Evolutionary conservation across 805 yeast genomes (phyloP).

Genomic region (Wickerhamiella musiphila): DNA sequence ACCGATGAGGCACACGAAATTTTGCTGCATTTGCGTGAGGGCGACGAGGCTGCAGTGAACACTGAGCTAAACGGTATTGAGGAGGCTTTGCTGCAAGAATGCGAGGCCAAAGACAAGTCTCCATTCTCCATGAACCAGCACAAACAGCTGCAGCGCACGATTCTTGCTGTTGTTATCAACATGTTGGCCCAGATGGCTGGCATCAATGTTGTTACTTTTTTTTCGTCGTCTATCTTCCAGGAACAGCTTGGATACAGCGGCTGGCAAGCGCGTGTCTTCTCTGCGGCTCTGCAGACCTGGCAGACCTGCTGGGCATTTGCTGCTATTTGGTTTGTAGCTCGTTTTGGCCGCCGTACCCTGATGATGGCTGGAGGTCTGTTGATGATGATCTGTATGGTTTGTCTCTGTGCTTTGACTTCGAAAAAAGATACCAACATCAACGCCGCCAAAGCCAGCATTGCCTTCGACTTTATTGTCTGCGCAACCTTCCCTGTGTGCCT

Average conservation of each 20-base stretch:
- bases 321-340: slow-evolving; percentile 35
- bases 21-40: slow-evolving; percentile 8
- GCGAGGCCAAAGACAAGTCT: slow-evolving; percentile 4
- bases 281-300: slow-evolving; percentile 29
- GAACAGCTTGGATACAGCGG: slow-evolving; percentile 29
- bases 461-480: slow-evolving; percentile 30
- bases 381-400: slow-evolving; percentile 28
- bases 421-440: slow-evolving; percentile 19
- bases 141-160: slow-evolving; percentile 17
- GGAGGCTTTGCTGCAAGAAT: slow-evolving; percentile 8
- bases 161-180: slow-evolving; percentile 27
- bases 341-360: slow-evolving; percentile 31
- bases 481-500: slow-evolving; percentile 32
- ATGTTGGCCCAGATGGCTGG: slow-evolving; percentile 26
- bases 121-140: slow-evolving; percentile 23
- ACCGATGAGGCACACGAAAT: slow-evolving; percentile 14
- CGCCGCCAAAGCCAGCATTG: slow-evolving; percentile 26
- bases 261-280: slow-evolving; percentile 26
- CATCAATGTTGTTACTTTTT: slow-evolving; percentile 39
- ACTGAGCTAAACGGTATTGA: slow-evolving; percentile 11
- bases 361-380: slow-evolving; percentile 20
- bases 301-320: slow-evolving; percentile 27
- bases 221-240: slow-evolving; percentile 38
- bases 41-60: slow-evolving; percentile 4
- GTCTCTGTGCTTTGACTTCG: slow-evolving; percentile 20